Base-by-base conservation (phyloP, 2,329 filamentous ascomycete species). In the Xylariomycetidae sp. region DNA sequence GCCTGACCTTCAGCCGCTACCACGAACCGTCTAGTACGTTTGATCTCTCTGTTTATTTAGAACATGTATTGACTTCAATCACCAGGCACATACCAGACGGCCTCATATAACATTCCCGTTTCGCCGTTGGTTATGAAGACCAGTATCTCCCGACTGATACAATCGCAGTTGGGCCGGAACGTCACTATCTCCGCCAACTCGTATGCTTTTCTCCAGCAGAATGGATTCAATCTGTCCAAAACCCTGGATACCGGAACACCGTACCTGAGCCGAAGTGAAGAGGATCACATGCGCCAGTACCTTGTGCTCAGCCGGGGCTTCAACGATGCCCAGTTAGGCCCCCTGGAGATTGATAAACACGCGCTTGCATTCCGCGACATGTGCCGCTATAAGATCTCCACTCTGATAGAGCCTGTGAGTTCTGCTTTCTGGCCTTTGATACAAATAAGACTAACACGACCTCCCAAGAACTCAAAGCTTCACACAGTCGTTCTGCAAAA, bases 1-100 rank as follows among this genome's bases (percentile, higher is more conserved):
- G 61, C 5, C 31, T 64, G 15, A 63, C 59, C 0, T 63, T 56
- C 20, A 25, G 59, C 17, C 32, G 19, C 4, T 50, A 46, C 30
- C 25, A 46, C 2, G 29, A 35, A 6, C 10, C 31, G 2, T 27
- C n/a, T 3, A 31, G 42, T 37, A 32, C 13, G 38, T 29, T 7
- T 12, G 14, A 10, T 23, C 22, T 19, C 3, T 17, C 7, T 5
- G 2, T 9, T 13, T 9, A 34, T 42, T 15, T 19, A 39, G 10
- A 12, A 25, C 3, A 10, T 23, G 5, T 26, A 30, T 23, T 42
- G 41, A 47, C 27, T 25, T 35, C 25, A 10, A 12, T 24, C 10
- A 16, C 19, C 13, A 42, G 43, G 33, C 2, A 25, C 36, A 23
- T 56, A 57, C 14, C 27, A 27, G 7, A 47, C 46, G 1, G 43